Conservation (phyloP, 2,329 filamentous ascomycete genomes). For the Emydomyces testavorans region DNA sequence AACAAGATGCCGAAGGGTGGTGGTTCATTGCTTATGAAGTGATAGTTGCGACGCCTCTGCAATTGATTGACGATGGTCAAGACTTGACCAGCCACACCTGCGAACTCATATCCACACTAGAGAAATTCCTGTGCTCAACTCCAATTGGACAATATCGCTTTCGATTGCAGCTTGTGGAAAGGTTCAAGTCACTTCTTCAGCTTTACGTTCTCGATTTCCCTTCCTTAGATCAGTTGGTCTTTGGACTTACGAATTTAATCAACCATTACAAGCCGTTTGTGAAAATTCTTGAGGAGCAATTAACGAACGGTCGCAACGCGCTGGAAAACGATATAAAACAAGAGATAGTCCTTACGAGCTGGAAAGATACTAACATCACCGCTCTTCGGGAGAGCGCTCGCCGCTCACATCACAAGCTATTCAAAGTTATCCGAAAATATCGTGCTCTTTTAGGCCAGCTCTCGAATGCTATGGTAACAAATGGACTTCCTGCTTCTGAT, state of each 20-base stretch:
- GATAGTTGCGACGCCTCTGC: conserved; percentile 62
- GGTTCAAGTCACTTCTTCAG: conserved; percentile 52
- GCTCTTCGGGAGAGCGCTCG: conserved; percentile 79
- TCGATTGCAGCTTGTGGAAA: conserved; percentile 57
- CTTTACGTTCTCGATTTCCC: conserved; percentile 51
- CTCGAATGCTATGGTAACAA: conserved; percentile 48
- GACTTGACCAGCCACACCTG: conserved; percentile 54
- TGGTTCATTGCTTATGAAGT: conserved; percentile 95
- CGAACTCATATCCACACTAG: conserved; percentile 62
- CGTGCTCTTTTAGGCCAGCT: conserved; percentile 65
- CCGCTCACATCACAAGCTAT: conserved; percentile 82
- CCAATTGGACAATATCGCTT: conserved; percentile 69
- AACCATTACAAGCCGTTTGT: conserved; percentile 63
- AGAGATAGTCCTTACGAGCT: conserved; percentile 83
- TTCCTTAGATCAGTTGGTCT: conserved; percentile 46
- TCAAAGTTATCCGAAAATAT: conserved; percentile 85
- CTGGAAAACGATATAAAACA: conserved; percentile 92
- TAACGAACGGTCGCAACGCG: conserved; percentile 55
- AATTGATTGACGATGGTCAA: conserved; percentile 48
- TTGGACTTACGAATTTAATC: conserved; percentile 65
- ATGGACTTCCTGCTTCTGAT: conserved; percentile 27
- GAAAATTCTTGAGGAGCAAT: conserved; percentile 50
- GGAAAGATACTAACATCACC: conserved; percentile 95
- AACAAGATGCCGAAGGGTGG: conserved; percentile 74
- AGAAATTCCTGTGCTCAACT: conserved; percentile 66